Conservation (phyloP, 257 asterid species). For the Solanum sparsipilum region DNA sequence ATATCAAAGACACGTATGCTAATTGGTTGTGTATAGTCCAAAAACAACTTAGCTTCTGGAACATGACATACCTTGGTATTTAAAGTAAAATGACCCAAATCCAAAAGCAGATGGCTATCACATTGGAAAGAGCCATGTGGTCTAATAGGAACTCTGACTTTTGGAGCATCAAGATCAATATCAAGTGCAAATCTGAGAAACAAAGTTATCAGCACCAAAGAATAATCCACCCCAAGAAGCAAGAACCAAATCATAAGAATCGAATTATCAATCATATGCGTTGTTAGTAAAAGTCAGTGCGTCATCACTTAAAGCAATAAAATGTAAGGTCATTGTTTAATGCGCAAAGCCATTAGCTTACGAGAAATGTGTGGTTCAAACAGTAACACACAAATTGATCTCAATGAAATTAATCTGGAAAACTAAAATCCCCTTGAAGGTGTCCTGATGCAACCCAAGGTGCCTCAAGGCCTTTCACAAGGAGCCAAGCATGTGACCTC, state of each 20-base stretch:
- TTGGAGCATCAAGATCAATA: conserved; percentile 98
- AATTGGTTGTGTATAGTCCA: not conserved
- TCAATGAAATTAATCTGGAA: not conserved
- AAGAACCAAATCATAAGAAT: not conserved
- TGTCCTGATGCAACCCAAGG: no score
- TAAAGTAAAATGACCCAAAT: conserved; percentile 93
- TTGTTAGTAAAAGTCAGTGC: not conserved
- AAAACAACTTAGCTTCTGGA: not conserved
- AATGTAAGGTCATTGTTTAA: not conserved
- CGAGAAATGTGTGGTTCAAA: not conserved
- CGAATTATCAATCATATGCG: not conserved
- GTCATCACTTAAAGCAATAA: not conserved
- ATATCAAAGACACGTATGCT: conserved; percentile 11
- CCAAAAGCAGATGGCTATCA: conserved; percentile 73
- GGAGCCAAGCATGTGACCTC: not conserved
- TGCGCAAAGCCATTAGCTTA: not conserved
- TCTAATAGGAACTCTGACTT: conserved; percentile 86
- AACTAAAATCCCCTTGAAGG: no score
- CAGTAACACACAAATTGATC: not conserved
- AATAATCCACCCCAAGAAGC: not conserved
- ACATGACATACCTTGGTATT: conserved; percentile 59
- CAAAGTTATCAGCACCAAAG: not conserved
- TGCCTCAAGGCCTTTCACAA: not conserved
- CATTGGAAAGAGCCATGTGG: conserved; percentile 35
- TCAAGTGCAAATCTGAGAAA: conserved; percentile 82